Conservation (phyloP, 345 rosid species). For the Salix arbutifolia region DNA sequence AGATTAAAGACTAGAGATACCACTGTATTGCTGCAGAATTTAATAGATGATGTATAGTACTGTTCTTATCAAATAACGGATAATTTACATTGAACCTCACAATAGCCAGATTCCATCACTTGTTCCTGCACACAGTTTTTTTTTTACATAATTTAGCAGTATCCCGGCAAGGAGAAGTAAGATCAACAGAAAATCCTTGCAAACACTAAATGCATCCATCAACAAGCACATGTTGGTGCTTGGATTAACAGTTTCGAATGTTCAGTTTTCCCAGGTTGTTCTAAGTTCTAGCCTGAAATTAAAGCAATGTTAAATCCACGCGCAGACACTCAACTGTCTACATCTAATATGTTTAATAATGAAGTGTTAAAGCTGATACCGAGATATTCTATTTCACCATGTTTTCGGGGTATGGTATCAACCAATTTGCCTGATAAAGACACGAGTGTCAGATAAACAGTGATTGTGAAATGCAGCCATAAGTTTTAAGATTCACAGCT, state of each 20-base stretch:
- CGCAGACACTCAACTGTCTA: not conserved
- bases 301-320: not conserved
- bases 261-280: not conserved
- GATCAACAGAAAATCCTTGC: not conserved
- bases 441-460: not conserved
- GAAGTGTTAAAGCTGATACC: not conserved
- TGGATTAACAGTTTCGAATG: not conserved
- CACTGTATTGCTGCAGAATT: no score
- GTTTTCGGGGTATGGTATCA: not conserved
- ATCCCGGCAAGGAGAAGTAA: not conserved
- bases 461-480: not conserved
- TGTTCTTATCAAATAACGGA: not conserved
- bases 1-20: not conserved
- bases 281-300: not conserved
- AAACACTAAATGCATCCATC: not conserved
- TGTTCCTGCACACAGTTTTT: not conserved
- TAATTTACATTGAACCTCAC: not conserved
- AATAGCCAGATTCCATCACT: not conserved
- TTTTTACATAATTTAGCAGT: not conserved
- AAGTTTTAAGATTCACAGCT: not conserved
- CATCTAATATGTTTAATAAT: not conserved
- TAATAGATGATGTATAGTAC: not conserved
- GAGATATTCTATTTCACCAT: not conserved
- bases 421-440: not conserved
- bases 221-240: not conserved